Conservation (phyloP, 768 basidiomycete genomes). For the Hygrocybe punicea region DNA sequence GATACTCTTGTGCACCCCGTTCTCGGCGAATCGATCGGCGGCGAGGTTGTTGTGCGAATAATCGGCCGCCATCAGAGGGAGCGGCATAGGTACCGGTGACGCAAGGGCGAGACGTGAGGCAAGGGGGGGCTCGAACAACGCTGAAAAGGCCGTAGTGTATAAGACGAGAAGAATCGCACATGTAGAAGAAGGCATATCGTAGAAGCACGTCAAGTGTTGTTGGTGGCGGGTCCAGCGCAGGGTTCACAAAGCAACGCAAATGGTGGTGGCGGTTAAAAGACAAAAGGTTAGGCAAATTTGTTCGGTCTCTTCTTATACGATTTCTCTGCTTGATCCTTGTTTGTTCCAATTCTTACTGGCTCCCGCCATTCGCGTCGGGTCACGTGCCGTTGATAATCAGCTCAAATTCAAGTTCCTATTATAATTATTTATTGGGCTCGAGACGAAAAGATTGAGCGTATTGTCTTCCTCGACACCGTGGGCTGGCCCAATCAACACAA, state of each 20-base stretch:
- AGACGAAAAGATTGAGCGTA: no score
- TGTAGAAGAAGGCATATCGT: conserved; percentile 33
- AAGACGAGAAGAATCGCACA: conserved; percentile 41
- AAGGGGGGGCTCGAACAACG: conserved; percentile 33
- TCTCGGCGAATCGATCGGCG: background rate
- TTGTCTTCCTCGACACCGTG: no score
- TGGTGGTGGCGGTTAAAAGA: background rate
- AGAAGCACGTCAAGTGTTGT: background rate
- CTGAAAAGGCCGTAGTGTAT: conserved; percentile 39
- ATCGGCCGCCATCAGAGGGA: conserved; percentile 30
- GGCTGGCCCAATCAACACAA: no score
- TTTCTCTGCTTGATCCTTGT: background rate
- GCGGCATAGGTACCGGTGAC: conserved; percentile 38
- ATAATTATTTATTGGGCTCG: no score
- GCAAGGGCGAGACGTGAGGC: conserved; percentile 28
- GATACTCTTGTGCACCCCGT: background rate
- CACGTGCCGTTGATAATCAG: background rate
- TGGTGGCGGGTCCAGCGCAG: conserved; percentile 4
- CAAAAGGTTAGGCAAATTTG: conserved; percentile 5
- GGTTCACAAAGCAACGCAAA: conserved; percentile 4
- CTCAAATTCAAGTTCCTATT: no score
- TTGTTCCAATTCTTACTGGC: background rate
- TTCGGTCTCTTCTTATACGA: background rate
- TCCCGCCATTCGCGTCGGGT: background rate
- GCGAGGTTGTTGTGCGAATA: conserved; percentile 20